phyloP scores from a whole-genome alignment of 495 filamentous ascomycete species.

The Trichoderma virens region DNA sequence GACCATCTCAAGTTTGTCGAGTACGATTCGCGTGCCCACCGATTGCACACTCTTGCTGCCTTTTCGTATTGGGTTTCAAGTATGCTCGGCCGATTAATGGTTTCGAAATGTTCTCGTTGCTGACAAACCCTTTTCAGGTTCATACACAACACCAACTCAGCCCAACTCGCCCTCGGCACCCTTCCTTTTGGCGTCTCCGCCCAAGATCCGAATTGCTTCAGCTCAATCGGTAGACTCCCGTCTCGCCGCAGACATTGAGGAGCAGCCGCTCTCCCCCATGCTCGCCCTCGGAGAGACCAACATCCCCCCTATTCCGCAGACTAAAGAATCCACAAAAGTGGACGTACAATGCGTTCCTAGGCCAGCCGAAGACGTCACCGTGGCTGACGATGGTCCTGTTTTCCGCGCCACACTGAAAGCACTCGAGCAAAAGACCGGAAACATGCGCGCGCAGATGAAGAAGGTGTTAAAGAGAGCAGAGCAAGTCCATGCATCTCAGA shows the following conservation, averaged over 20 bases:
- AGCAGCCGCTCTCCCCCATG: conserved; percentile 48
- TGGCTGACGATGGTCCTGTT: conserved; percentile 84
- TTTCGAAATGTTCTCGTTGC: background rate
- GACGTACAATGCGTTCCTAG: conserved; percentile 73
- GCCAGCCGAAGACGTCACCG: conserved; percentile 79
- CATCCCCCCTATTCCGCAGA: conserved; percentile 31
- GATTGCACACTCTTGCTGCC: conserved; percentile 74
- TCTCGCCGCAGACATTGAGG: conserved; percentile 53
- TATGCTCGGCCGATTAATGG: conserved; percentile 24
- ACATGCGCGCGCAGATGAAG: conserved; percentile 87
- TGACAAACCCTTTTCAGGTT: conserved; percentile 17
- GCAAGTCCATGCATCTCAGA: conserved; percentile 70
- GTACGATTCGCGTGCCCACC: conserved; percentile 89
- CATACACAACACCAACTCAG: conserved; percentile 28
- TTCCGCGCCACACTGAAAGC: conserved; percentile 97
- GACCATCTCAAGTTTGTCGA: conserved; percentile 63
- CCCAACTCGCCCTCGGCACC: conserved; percentile 56
- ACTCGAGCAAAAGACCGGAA: conserved; percentile 93
- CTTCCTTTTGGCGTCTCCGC: conserved; percentile 62
- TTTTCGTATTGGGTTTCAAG: conserved; percentile 96
- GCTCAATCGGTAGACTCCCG: conserved; percentile 73
- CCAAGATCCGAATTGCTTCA: conserved; percentile 72
- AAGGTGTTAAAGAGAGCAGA: conserved; percentile 90
- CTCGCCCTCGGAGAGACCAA: conserved; percentile 32
- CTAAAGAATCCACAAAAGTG: conserved; percentile 63